Conservation (phyloP, 169 alveolate species). For the Eimeria zaria region DNA sequence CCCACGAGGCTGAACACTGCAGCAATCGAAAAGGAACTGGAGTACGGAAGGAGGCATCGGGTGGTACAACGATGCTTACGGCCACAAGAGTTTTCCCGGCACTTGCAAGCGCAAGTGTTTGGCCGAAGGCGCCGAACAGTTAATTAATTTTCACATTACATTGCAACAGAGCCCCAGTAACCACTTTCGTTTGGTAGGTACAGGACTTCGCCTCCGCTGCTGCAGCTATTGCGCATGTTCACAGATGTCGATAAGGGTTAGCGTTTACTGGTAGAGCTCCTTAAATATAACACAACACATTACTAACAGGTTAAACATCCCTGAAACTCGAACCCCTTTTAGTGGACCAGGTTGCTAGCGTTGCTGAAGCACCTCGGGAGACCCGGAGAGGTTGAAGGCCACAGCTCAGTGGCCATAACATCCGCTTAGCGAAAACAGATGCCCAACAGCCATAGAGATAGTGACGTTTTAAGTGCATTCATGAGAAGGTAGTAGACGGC, state of each 20-base stretch:
- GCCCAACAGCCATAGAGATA: not conserved
- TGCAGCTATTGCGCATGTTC: not conserved
- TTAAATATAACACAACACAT: not conserved
- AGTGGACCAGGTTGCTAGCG: no score
- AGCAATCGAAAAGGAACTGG: not conserved
- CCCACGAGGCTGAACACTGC: not conserved
- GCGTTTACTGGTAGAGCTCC: not conserved
- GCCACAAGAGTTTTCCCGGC: not conserved
- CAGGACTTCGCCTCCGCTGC: not conserved
- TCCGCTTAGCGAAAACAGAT: not conserved
- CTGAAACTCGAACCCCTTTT: no score
- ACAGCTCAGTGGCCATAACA: not conserved
- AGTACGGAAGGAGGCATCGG: not conserved
- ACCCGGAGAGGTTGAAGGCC: not conserved
- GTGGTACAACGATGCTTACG: not conserved
- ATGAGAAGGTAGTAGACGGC: not conserved
- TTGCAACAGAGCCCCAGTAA: not conserved
- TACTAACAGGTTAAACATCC: no score
- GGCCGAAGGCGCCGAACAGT: not conserved
- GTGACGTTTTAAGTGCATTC: not conserved
- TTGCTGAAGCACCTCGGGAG: not conserved
- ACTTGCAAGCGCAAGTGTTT: not conserved
- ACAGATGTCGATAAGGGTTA: not conserved
- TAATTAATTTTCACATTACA: not conserved
- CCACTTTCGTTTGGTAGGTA: not conserved